phyloP scores from a whole-genome alignment of 805 yeast species.

The Metschnikowia noctiluminum region DNA sequence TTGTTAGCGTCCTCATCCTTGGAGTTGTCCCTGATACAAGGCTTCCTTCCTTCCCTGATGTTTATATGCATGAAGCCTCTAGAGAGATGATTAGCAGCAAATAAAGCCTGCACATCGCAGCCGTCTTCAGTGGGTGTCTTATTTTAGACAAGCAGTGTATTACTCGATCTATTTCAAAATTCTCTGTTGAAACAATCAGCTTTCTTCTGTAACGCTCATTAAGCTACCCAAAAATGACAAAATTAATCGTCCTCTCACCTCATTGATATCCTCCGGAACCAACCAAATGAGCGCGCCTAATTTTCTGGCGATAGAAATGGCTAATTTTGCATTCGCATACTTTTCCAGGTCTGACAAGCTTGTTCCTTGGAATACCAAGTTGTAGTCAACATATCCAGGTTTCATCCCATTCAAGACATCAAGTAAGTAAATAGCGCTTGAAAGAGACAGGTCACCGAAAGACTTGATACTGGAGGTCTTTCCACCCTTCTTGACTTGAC shows the following conservation, averaged over 20 bases:
- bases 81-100: no score
- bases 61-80: no score
- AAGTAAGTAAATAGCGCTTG: constrained; percentile 77
- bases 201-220: constrained; percentile 49
- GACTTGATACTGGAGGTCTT: constrained; percentile 70
- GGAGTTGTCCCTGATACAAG: no score
- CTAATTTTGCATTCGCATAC: constrained; percentile 93
- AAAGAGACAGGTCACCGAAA: constrained; percentile 74
- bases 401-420: constrained; percentile 91
- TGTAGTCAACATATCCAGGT: constrained; percentile 97
- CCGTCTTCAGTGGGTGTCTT: no score
- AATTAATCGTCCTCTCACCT: constrained; percentile 90
- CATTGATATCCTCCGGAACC: constrained; percentile 99
- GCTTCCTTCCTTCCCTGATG: no score
- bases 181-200: neutral
- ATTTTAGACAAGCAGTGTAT: neutral
- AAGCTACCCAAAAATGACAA: constrained; percentile 93
- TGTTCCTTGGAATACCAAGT: constrained; percentile 74
- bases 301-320: constrained; percentile 97
- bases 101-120: no score
- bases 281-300: constrained; percentile 97
- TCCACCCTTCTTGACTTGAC: constrained; percentile 82
- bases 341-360: constrained; percentile 69
- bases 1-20: no score
- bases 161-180: neutral